A percentile compares a stretch with the other conserved stretches of the same genome.
These are phyloP conservation scores for Alisma plantagoaquatica DNA, from an alignment of 106 monocot genomes.

Conservation along the genomic window DNA sequence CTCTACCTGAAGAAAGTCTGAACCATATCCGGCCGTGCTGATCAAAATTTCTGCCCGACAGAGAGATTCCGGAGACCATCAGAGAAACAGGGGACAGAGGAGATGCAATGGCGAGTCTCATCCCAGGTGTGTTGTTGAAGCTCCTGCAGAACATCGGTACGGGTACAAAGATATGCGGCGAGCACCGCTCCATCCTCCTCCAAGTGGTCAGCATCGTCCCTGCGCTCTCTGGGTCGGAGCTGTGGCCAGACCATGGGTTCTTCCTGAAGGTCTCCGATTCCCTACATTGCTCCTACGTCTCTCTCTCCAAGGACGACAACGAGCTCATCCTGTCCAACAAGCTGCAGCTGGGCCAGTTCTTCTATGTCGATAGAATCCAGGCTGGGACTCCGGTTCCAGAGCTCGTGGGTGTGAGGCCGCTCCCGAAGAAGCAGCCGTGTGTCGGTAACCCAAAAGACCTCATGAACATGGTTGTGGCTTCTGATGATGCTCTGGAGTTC, in stretches of 20 bases:
- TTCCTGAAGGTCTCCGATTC: slow-evolving; percentile 96
- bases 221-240: slow-evolving; percentile 68
- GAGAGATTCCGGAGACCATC: too few relatives aligned
- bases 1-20: too few relatives aligned
- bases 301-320: slow-evolving; percentile 70
- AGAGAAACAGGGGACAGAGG: too few relatives aligned
- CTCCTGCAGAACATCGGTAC: slow-evolving; percentile 68
- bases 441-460: slow-evolving; percentile 86
- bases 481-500: slow-evolving; percentile 16
- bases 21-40: too few relatives aligned
- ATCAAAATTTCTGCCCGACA: too few relatives aligned
- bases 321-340: slow-evolving; percentile 77
- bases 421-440: slow-evolving; percentile 68
- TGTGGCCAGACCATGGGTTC: slow-evolving; percentile 82
- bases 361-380: slow-evolving; percentile 74
- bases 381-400: slow-evolving; percentile 64
- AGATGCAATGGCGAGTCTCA: slow-evolving; percentile 72
- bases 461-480: slow-evolving; percentile 55
- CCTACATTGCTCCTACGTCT: slow-evolving; percentile 81
- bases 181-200: slow-evolving; percentile 71
- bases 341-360: slow-evolving; percentile 83
- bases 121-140: slow-evolving; percentile 72
- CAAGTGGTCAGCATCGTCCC: slow-evolving; percentile 95
- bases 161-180: slow-evolving; percentile 54
- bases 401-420: slow-evolving; percentile 64